Conservation (phyloP, 1,284 basidiomycete species). For the Moesziomyces antarcticus region DNA sequence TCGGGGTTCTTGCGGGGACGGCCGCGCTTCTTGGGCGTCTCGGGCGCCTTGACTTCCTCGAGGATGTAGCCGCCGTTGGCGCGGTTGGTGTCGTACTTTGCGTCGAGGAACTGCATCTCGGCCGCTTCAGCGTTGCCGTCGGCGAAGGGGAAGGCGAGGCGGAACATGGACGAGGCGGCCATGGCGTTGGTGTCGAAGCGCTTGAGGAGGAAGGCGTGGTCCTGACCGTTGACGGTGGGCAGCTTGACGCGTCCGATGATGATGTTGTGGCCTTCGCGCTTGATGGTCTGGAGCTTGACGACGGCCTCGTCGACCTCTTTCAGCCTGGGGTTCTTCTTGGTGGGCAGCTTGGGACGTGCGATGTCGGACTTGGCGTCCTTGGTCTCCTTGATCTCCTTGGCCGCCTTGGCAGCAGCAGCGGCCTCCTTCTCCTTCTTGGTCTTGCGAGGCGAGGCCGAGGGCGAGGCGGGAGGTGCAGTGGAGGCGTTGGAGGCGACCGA, state of each 20-base stretch:
- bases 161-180: slow-evolving; percentile 96
- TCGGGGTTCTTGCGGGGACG: slow-evolving; percentile 50
- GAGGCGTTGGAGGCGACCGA: slow-evolving; percentile 61
- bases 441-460: slow-evolving; percentile 44
- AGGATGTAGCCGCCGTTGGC: slow-evolving; percentile 81
- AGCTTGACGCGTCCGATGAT: slow-evolving; percentile 93
- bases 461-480: slow-evolving; percentile 35
- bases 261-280: slow-evolving; percentile 83
- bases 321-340: slow-evolving; percentile 59
- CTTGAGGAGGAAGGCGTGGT: slow-evolving; percentile 90
- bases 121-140: slow-evolving; percentile 80
- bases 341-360: slow-evolving; percentile 55
- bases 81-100: slow-evolving; percentile 79
- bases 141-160: slow-evolving; percentile 90
- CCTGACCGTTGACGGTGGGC: slow-evolving; percentile 73
- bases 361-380: slow-evolving; percentile 33
- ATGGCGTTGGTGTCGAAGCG: slow-evolving; percentile 96
- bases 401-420: slow-evolving; percentile 13
- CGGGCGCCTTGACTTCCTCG: slow-evolving; percentile 68
- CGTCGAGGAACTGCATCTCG: slow-evolving; percentile 86
- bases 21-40: slow-evolving; percentile 49
- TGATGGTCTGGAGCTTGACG: slow-evolving; percentile 86
- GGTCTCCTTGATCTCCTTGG: slow-evolving; percentile 17
- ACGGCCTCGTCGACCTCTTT: slow-evolving; percentile 56
- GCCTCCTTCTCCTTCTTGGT: slow-evolving; percentile 42